Base-by-base conservation (phyloP, 2,329 filamentous ascomycete species). In the Aurifilum marmelostoma region DNA sequence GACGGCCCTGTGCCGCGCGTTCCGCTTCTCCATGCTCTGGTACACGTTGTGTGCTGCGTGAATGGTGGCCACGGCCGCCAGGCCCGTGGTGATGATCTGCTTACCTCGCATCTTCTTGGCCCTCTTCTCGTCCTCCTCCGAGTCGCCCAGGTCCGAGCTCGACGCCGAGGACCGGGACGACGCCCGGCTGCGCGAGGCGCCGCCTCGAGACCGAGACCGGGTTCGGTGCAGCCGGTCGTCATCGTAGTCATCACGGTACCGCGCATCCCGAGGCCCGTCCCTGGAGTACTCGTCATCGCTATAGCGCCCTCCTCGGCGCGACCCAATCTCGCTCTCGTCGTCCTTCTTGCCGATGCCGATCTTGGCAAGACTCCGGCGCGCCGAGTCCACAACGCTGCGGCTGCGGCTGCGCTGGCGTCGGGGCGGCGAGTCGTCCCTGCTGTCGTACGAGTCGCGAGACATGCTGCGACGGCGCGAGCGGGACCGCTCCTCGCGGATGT, bases 371-470 rank as follows among this genome's bases (percentile, higher is more conserved):
- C 87, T 83, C 70, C 87, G 87, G 67, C 88, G 86, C 27, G 88
- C 87, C 66, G 82, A 82, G 75, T 90, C 88, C 11, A 89, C 87
- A n/a, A 90, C 84, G 76, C 88, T 90, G 71, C 88, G 87, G 80
- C 88, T 90, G 72, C 88, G 85, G 79, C 87, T 86, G 63, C 84
- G 83, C 71, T 72, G 78, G 50, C 75, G 76, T 27, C 74, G 76
- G 66, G 84, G 80, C 2, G 82, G 82, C 1, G 81, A 83, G 2
- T 75, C 76, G 29, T 75, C 74, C 52, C 80, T 81, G 72, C 80
- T 82, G 70, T 83, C 82, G 66, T 82, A 81, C 11, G 84, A 84
- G 71, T 84, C 83, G 7, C 63, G 69, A 6, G 66, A 52, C n/a
- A 47, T 3, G 37, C 61, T 64, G 37, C 67, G 63, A 29, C 87